Base-by-base conservation (phyloP, 495 filamentous ascomycete genomes). In the Pyronema omphalodes region DNA sequence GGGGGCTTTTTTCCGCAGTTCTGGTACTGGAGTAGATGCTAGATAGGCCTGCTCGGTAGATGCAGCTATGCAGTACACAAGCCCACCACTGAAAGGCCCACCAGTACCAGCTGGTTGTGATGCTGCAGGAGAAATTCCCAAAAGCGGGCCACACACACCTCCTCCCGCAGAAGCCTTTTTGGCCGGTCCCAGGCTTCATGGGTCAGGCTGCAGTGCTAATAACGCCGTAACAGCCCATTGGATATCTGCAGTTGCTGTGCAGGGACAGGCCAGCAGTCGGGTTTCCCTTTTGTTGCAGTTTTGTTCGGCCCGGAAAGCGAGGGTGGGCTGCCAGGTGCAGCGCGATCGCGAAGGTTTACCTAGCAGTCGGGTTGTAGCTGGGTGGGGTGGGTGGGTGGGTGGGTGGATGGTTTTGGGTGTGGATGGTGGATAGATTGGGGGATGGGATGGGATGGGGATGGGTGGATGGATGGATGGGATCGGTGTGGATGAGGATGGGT, bases 241-340 rank as follows among this genome's bases (percentile, higher is more conserved):
- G 48, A 12, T 18, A 12, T 14, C 48, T 51, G 48, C 48, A 51
- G 12, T 34, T 18, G 12, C 23, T 14, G 48, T 37, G 48, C 48
- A 51, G 48, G 48, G 19, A 34, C 48, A 17, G 36, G 48, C 12
- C 8, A 37, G 4, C 8, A 34, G 11, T 51, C 9, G 9, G 9
- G n/a, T 23, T 51, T 51, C 48, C 48, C 36, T 37, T 51, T 51
- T 33, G 48, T 51, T 51, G 33, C 48, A 37, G 34, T 47, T 51
- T 51, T 18, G 9, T 11, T 37, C 33, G 48, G 34, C 48, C 9
- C 17, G 19, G 48, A 35, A 34, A 51, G 29, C 48, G 23, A 51
- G 34, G 48, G n/a, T 34, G 48, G 19, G 11, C 11, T 29, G 23
- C 23, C 23, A 29, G 33, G 48, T 33, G 48, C 17, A 37, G 48